phyloP scores from a whole-genome alignment of 73 alveolate species.

The Stentor roeselii region DNA sequence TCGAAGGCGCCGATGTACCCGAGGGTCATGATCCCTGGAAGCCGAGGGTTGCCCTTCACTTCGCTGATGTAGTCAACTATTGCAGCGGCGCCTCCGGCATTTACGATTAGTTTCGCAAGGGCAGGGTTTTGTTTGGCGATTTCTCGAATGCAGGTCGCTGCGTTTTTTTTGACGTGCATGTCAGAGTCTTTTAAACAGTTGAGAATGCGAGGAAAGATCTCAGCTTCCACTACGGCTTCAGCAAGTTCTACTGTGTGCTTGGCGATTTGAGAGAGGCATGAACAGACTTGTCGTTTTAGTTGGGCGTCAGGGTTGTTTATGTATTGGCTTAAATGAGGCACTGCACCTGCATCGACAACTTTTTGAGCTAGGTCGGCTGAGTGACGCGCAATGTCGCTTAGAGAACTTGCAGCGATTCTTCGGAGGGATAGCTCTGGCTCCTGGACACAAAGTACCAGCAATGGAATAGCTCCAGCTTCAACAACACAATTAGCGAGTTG shows the following conservation, averaged over 20 bases:
- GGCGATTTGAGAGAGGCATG: slow-evolving; percentile 97
- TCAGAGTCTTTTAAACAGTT: slow-evolving; percentile 95
- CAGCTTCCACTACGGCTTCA: slow-evolving; percentile 97
- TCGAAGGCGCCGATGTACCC: slow-evolving; percentile 96
- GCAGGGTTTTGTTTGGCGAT: slow-evolving; percentile 98
- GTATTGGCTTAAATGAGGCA: slow-evolving; percentile 34
- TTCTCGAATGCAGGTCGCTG: slow-evolving; percentile 99
- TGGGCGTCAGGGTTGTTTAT: slow-evolving; percentile 62
- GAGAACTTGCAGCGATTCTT: slow-evolving; percentile 99
- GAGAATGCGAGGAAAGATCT: slow-evolving; percentile 96
- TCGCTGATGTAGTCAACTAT: slow-evolving; percentile 96
- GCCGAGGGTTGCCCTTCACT: slow-evolving; percentile 89
- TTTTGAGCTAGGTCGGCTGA: slow-evolving; percentile 97
- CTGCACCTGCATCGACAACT: slow-evolving; percentile 65
- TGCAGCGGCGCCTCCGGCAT: slow-evolving; percentile 99
- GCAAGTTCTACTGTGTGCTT: slow-evolving; percentile 99
- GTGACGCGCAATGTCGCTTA: slow-evolving; percentile 97
- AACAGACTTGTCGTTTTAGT: slow-evolving; percentile 91
- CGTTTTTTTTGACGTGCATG: slow-evolving; percentile 90
- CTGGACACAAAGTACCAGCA: slow-evolving; percentile 93
- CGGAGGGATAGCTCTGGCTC: slow-evolving; percentile 98
- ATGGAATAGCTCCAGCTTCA: slow-evolving; percentile 99
- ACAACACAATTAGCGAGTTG: slow-evolving; percentile 94
- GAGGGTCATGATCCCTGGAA: slow-evolving; percentile 97
- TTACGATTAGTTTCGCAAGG: slow-evolving; percentile 94